Evolutionary conservation across 2,329 filamentous ascomycete genomes (phyloP), one percentile per base, ranked within the genome.

Genomic region (Kalmusia sp.): DNA sequence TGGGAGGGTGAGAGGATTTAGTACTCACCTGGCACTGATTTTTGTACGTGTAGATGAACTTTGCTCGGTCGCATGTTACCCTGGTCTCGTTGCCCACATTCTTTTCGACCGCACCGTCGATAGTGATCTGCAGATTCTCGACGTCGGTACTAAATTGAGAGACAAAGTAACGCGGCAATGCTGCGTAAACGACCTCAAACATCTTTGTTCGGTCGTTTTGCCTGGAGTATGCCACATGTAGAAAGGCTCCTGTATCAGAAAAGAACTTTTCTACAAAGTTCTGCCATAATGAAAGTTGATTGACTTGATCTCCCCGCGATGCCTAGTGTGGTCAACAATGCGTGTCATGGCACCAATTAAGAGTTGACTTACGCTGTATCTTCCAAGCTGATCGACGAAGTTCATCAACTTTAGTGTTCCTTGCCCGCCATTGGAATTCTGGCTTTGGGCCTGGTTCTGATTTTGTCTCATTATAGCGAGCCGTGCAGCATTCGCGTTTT

Each of bases 11-110:
- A 17, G 3, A 19, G 4, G 9, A 7, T 3, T 4, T 2, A 4
- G 12, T 40, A 80, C 85, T 75, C 81, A 93, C 90, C 70, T 95
- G 92, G 55, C 89, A 90, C 47, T 88, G 89, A 57, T 89, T 91
- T 46, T 90, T 86, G 68, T 93, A 97, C 85, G 91, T 96, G 71
- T 96, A 96, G 4, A 95, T 88, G 52, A 98, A 85, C 66, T 87
- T 95, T 22, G 92, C 87, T 65, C 87, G 90, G 21, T 79, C 78
- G 67, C 91, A 92, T 63, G 91, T 89, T 19, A 97, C 88, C 62
- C 87, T 87, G 65, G 90, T 87, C 39, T 85, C 86, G 41, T 88
- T 86, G 1, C 83, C 80, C 30, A 90, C 72, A 38, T 79, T 76
- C 31, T 76, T 80, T 61, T 89, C 85, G 24, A 76, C 78, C 14